Base-by-base conservation (phyloP, 2,329 filamentous ascomycete species). In the Colletotrichum phormii region DNA sequence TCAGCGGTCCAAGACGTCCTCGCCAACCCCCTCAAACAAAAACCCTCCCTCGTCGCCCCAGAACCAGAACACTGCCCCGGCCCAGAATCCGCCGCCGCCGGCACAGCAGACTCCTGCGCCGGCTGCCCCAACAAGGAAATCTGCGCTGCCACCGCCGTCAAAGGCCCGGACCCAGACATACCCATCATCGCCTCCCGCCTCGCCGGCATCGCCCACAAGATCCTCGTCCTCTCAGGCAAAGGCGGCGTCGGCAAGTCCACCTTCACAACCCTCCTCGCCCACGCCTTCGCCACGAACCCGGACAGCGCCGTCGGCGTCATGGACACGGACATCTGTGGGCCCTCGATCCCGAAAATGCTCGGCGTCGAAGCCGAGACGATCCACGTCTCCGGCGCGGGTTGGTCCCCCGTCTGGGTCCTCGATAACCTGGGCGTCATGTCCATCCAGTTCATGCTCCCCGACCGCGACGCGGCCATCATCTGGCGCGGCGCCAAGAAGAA, bases 401-500 rank as follows among this genome's bases (percentile, higher is more conserved):
- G 95, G 97, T 95, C 93, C 79, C 97, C 97, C 0, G 96, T 98
- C 15, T 98, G 95, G 94, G 95, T 98, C 18, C 90, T 92, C 77
- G 97, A 98, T 78, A 99, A 98, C 78, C 86, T 99, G 4, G 94
- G 93, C 1, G 95, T 98, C 63, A 98, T 99, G 96, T 97, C 93
- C 79, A 95, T 99, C 75, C 97, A 99, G 82, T 99, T 99, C 81
- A 97, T 99, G 95, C 87, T 99, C 58, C 97, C 97, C 0, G 95
- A 94, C 78, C 89, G 94, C 59, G 96, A 99, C 82, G 95, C 98
- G 80, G 97, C 97, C 4, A 92, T 99, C 53, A 99, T 99, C 76
- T 99, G 97, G 97, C 90, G 97, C 63, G 97, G 97, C 0, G 93
- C 97, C 3, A 99, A 99, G 89, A 99, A 99, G 89, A 99, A 98